These are phyloP conservation scores for Aureobasidium leucospermi DNA, from an alignment of 2,329 filamentous ascomycete genomes.

Conservation along the genomic window DNA sequence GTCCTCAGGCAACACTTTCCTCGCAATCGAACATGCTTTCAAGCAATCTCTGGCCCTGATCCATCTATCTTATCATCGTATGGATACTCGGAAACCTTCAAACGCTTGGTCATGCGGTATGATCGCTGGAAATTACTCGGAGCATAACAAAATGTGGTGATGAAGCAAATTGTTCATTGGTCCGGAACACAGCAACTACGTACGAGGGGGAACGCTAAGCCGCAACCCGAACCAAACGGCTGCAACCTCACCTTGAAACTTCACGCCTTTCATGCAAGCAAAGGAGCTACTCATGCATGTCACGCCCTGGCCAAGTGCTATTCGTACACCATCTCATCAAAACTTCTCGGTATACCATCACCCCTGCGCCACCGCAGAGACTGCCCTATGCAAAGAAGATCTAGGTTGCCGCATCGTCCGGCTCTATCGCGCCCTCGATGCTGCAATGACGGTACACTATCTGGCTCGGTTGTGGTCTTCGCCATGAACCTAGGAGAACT, in stretches of 20 bases:
- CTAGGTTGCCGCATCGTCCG: slow-evolving; percentile 2
- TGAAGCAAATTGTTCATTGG: background rate
- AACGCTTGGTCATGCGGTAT: background rate
- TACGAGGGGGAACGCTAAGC: background rate
- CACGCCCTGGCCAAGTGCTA: slow-evolving; percentile 8
- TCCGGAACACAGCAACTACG: background rate
- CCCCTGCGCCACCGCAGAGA: slow-evolving; percentile 1
- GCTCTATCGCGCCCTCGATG: background rate
- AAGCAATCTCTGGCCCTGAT: background rate
- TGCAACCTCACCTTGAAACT: slow-evolving; percentile 9
- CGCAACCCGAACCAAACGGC: background rate
- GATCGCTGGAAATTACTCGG: background rate
- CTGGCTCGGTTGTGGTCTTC: background rate
- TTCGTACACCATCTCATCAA: background rate
- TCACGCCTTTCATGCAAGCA: slow-evolving; percentile 9
- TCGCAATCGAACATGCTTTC: background rate
- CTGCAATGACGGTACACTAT: slow-evolving; percentile 1
- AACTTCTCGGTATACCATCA: slow-evolving; percentile 2
- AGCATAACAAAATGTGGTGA: background rate
- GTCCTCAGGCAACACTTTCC: background rate
- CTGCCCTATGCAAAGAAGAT: background rate
- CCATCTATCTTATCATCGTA: background rate
- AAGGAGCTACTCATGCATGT: slow-evolving; percentile 11
- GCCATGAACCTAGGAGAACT: background rate
- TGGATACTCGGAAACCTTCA: background rate